Base-by-base conservation (phyloP, 2,329 filamentous ascomycete genomes). In the Akanthomyces lecanii region DNA sequence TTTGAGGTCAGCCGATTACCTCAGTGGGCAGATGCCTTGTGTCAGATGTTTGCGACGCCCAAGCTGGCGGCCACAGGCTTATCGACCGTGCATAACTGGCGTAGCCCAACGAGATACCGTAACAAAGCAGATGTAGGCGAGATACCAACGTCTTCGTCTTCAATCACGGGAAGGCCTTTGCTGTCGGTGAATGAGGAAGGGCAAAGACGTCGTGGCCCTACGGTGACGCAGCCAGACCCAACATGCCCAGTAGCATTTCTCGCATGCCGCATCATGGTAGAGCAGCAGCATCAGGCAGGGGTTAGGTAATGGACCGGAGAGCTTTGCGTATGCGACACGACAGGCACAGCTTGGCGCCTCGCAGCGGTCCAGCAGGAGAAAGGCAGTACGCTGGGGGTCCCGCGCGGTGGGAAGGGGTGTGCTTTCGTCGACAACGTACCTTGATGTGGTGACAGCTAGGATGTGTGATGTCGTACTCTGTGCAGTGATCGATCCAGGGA, bases 1-100 rank as follows among this genome's bases (percentile, higher is more conserved):
- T 36, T 51, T 18, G 18, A n/a, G 56, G 56, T 59, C 56, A 59
- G 56, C 56, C 45, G 56, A 42, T 59, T 59, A 59, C 23, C 45
- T 59, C 45, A 50, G 21, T 50, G 42, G 54, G 14, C 54, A 11
- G 36, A 59, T 42, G 33, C 30, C 56, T 50, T 42, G 45, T 51
- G 56, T 59, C 56, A 59, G 56, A 59, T 59, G 56, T 33, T 48
- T 36, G 42, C 28, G 16, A 44, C 16, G 52, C 52, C 38, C 8
- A 55, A 55, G 38, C 36, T 25, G 51, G 25, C 30, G 6, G 18
- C 36, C 54, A 57, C 18, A 23, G 12, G 38, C 25, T 55, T 36
- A 14, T 30, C 48, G 16, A 51, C 48, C 8, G 48, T 10, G n/a
- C 50, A 30, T 38, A 53, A 25, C 23, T 57, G n/a, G 30, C 6